Base-by-base conservation (phyloP, 352 stramenopile species). In the Pythium dissimile region DNA sequence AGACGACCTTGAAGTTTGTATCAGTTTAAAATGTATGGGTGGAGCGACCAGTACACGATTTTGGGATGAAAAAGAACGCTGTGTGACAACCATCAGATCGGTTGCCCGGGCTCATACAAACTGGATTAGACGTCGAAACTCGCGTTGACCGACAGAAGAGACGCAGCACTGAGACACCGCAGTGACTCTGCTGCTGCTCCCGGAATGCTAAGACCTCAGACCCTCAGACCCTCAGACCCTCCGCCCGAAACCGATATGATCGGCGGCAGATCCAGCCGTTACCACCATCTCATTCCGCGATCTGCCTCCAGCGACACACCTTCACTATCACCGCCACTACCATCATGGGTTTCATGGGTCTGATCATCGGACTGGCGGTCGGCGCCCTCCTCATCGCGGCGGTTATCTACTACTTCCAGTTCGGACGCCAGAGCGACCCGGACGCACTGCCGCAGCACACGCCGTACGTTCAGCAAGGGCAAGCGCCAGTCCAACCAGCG, bases 341-440 rank as follows among this genome's bases (percentile, higher is more conserved):
- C 16, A 41, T 4, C 6, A 41, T 41, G 34, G 34, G 12, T 16
- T 12, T 16, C 34, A 41, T 41, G 12, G 34, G 34, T 20, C 34
- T 41, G 34, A 41, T 41, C 13, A n/a, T 41, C 13, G 34, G 34
- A 12, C 34, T 41, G 12, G 34, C 34, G 8, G 11, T 52, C 45
- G 18, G 27, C 45, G 39, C 10, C 28, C 45, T 52, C 26, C 2
- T 42, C 12, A n/a, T 52, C n/a, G 45, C 28, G 5, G 28, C 16
- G 4, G 28, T 32, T 12, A n/a, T 52, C n/a, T 52, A 52, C 47
- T 55, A 55, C 47, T 45, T 43, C 32, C 39, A 32, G 30, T 55
- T 32, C 23, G 31, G 20, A 2, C 30, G 30, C 2, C 47, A 12
- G 11, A 34, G 45, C n/a, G 32, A 55, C 10, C 44, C 13, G 16